A percentile compares a stretch with the other conserved stretches of the same genome.
phyloP scores from a whole-genome alignment of 352 stramenopile species.

The Globisporangium splendens region DNA sequence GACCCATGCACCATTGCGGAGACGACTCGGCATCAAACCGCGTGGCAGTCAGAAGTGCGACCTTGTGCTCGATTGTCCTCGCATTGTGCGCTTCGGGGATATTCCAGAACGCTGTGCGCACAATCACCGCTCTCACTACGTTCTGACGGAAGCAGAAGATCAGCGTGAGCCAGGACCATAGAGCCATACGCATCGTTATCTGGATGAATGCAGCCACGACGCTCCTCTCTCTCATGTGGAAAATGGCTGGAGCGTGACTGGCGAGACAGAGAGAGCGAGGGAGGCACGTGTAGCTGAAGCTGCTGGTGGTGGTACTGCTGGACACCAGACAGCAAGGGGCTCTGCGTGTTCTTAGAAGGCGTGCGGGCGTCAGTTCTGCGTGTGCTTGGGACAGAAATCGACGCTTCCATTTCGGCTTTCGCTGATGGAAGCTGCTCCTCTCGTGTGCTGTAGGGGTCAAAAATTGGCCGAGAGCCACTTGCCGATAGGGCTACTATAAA shows the following conservation, averaged over 20 bases:
- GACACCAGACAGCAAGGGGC: background rate
- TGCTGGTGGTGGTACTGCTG: too few relatives aligned
- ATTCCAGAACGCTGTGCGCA: conserved; percentile 7
- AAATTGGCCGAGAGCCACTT: too few relatives aligned
- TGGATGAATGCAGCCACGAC: conserved; percentile 3
- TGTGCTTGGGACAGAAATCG: too few relatives aligned
- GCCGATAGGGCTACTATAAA: too few relatives aligned
- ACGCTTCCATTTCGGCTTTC: too few relatives aligned
- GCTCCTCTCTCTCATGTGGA: conserved; percentile 3
- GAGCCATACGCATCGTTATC: background rate
- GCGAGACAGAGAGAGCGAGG: background rate
- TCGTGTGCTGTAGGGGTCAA: too few relatives aligned
- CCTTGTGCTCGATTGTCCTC: conserved; percentile 10
- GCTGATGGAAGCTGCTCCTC: too few relatives aligned
- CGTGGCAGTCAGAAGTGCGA: conserved; percentile 22
- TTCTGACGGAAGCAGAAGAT: background rate
- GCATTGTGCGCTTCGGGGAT: background rate
- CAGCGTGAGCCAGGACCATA: background rate
- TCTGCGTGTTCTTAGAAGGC: background rate
- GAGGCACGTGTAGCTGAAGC: too few relatives aligned
- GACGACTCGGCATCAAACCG: background rate
- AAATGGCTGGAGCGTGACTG: too few relatives aligned
- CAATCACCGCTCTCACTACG: background rate
- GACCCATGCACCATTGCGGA: conserved; percentile 25
- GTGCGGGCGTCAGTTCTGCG: too few relatives aligned